A percentile compares a stretch with the other conserved stretches of the same genome.
These are phyloP conservation scores for Cercospora sp. DNA, from an alignment of 2,329 filamentous ascomycete species.

Conservation along the genomic window DNA sequence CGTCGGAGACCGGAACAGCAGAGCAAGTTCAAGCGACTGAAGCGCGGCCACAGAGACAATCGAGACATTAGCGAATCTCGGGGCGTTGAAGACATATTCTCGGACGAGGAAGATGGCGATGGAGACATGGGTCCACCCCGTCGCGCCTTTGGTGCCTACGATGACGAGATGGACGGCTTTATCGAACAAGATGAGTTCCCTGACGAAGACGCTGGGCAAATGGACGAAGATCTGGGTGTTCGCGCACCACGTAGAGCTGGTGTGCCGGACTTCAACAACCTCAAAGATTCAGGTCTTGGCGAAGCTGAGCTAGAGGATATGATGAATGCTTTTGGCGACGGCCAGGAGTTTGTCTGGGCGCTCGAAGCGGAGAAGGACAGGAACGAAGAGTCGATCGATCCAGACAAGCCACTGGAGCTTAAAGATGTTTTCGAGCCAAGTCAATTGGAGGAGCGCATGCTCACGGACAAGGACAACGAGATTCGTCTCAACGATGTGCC, in stretches of 20 bases:
- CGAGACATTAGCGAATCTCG: slow-evolving; percentile 62
- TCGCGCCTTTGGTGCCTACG: slow-evolving; percentile 52
- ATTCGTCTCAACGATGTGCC: slow-evolving; percentile 89
- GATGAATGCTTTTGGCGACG: slow-evolving; percentile 92
- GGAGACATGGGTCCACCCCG: slow-evolving; percentile 51
- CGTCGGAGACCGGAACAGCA: slow-evolving; percentile 63
- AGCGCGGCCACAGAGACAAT: slow-evolving; percentile 81
- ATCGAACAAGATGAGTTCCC: slow-evolving; percentile 95
- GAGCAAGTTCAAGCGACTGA: slow-evolving; percentile 93
- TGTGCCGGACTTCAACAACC: slow-evolving; percentile 69
- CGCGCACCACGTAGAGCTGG: slow-evolving; percentile 74
- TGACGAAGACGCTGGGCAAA: slow-evolving; percentile 74
- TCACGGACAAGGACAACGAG: slow-evolving; percentile 91
- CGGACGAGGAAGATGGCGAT: slow-evolving; percentile 79
- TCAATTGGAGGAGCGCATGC: slow-evolving; percentile 86
- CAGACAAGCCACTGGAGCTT: slow-evolving; percentile 82
- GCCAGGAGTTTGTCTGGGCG: slow-evolving; percentile 94
- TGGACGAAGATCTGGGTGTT: slow-evolving; percentile 84
- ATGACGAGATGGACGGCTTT: slow-evolving; percentile 85
- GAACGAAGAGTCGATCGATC: slow-evolving; percentile 71
- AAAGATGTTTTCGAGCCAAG: slow-evolving; percentile 99
- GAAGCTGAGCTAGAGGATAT: slow-evolving; percentile 94
- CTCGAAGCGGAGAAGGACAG: slow-evolving; percentile 84
- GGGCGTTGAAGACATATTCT: slow-evolving; percentile 89
- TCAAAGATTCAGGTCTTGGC: slow-evolving; percentile 67